These are phyloP conservation scores for Phytophthora citrophthora DNA, from an alignment of 352 stramenopile genomes.

Conservation along the genomic window DNA sequence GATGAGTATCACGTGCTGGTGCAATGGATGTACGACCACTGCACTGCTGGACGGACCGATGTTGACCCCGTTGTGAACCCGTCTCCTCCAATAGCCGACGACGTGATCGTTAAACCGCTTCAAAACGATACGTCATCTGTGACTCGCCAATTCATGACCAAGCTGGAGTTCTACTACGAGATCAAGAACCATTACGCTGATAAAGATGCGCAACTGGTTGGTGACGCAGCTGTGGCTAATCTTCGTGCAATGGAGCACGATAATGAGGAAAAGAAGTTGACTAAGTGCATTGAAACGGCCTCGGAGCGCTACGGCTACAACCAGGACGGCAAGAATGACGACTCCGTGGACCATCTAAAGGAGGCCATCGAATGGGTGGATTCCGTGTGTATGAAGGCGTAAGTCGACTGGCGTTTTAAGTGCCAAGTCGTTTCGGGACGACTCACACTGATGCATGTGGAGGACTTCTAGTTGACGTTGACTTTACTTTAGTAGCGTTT, in stretches of 20 bases:
- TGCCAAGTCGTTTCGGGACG: too few relatives aligned
- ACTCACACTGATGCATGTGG: too few relatives aligned
- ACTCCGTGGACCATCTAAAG: conserved; percentile 27
- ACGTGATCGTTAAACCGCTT: conserved; percentile 19
- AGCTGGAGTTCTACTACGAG: conserved; percentile 60
- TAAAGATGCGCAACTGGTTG: conserved; percentile 22
- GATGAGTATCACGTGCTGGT: conserved; percentile 45
- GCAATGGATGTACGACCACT: conserved; percentile 53
- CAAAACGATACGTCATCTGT: conserved; percentile 18
- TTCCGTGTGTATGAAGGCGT: conserved; percentile 30
- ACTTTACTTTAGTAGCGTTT: conserved; percentile 9
- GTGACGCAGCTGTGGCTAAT: conserved; percentile 22
- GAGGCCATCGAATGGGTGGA: conserved; percentile 38
- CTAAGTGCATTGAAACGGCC: conserved; percentile 41
- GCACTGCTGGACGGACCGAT: conserved; percentile 22
- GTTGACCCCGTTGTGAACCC: conserved; percentile 3
- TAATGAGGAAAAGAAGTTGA: conserved; percentile 33
- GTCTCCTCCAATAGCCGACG: conserved; percentile 13
- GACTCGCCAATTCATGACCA: conserved; percentile 49
- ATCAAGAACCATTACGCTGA: conserved; percentile 47
- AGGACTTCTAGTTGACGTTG: conserved; percentile 11
- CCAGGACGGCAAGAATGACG: conserved; percentile 1
- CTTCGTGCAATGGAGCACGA: conserved; percentile 25
- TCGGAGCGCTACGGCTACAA: conserved; percentile 30
- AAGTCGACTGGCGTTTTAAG: not conserved